Evolutionary conservation across 805 yeast species (phyloP), one percentile per base, ranked within the genome.

Genomic region (Starmerella floricola): DNA sequence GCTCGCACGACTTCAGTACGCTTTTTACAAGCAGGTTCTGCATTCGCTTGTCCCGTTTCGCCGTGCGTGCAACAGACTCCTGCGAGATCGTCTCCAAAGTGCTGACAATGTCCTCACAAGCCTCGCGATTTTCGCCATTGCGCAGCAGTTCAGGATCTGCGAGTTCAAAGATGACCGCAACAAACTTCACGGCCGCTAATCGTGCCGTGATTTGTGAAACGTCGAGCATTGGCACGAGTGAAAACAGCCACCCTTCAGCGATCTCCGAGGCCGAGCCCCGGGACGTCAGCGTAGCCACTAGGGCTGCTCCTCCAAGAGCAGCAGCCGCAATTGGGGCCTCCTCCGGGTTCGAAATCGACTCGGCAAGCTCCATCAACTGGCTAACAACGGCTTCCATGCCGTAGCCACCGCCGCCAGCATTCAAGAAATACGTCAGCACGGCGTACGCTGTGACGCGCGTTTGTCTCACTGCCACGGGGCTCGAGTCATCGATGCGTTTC

Each of bases 1-100:
- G 10, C 77, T 61, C 0, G 79, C 48, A 74, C 29, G 59, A 59
- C 31, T 69, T 57, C 16, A 76, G 73, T 45, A 78, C 79, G 53
- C 77, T 65, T 57, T 77, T 74, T 1, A 78, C 65, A 1, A 82
- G 37, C 23, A 46, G 71, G 47, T 74, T 73, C 20, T 73, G 64
- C 30, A 71, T 75, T 45, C 69, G 71, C 55, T 74, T 78, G 47
- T 76, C 82, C 53, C 72, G 74, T 50, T 79, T 79, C 21, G 78
- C 71, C 3, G 76, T 55, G 40, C 67, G 72, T 44, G 76, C 76
- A 4, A 77, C 64, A 0, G 80, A 72, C 18, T 72, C 68, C 33
- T 66, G 69, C 1, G 72, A 61, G 33, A 77, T 61, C 28, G 39
- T 45, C 8, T 54, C 53, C 37, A 61, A 68, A 12, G 63, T 65